Evolutionary conservation across 2,329 filamentous ascomycete species (phyloP).

Genomic region (Talaromyces sp.): DNA sequence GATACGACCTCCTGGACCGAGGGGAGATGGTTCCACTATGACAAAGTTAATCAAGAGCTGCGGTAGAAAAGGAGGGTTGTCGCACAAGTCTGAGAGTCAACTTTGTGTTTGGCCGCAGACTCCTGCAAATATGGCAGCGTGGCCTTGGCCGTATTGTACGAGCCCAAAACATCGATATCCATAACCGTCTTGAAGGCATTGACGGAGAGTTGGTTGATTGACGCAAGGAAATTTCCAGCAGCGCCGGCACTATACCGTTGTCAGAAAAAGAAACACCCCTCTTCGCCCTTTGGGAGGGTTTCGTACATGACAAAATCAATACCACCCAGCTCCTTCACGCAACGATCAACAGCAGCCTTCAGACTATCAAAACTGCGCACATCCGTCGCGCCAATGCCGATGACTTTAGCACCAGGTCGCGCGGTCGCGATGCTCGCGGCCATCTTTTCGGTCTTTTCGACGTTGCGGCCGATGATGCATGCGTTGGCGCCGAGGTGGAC

Average conservation of each 20-base stretch:
- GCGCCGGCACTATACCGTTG: slow-evolving; percentile 69
- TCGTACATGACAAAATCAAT: slow-evolving; percentile 90
- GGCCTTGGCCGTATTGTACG: slow-evolving; percentile 92
- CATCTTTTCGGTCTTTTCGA: slow-evolving; percentile 78
- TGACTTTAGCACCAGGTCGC: slow-evolving; percentile 74
- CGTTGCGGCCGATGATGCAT: slow-evolving; percentile 87
- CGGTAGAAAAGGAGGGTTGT: neutral
- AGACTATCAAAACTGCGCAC: slow-evolving; percentile 72
- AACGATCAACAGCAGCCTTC: slow-evolving; percentile 72
- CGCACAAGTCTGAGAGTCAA: slow-evolving; percentile 56
- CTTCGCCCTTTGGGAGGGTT: neutral
- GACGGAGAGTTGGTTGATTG: slow-evolving; percentile 73
- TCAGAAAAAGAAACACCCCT: neutral
- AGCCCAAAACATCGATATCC: slow-evolving; percentile 92
- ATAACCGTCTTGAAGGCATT: slow-evolving; percentile 96
- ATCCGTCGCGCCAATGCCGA: slow-evolving; percentile 74
- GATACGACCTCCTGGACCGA: slow-evolving; percentile 73
- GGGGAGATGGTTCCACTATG: slow-evolving; percentile 37
- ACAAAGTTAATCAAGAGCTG: neutral
- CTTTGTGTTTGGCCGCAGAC: slow-evolving; percentile 65
- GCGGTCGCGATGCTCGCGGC: slow-evolving; percentile 80
- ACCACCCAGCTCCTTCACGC: slow-evolving; percentile 75
- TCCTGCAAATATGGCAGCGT: slow-evolving; percentile 76
- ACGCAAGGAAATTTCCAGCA: slow-evolving; percentile 91
- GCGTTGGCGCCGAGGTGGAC: slow-evolving; percentile 90